Evolutionary conservation across 2,329 filamentous ascomycete species (phyloP).

Genomic region (Fusarium coicis): DNA sequence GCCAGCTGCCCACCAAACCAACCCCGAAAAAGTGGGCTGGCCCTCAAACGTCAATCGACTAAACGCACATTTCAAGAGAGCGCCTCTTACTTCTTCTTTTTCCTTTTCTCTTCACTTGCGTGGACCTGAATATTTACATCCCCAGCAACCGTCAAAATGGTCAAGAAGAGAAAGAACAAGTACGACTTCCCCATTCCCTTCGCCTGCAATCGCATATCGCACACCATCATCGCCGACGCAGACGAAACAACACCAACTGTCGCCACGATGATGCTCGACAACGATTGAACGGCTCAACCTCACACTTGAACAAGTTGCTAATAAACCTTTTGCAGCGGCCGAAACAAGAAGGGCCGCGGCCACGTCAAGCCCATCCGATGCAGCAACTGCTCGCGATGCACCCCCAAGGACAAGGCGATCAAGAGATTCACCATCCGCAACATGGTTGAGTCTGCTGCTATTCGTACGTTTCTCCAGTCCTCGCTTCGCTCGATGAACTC

Average conservation of each 20-base stretch:
- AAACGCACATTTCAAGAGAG: slow-evolving; percentile 49
- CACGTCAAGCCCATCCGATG: slow-evolving; percentile 98
- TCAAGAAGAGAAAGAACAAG: slow-evolving; percentile 80
- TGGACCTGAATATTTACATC: slow-evolving; percentile 49
- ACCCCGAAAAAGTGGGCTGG: slow-evolving; percentile 29
- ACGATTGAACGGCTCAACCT: slow-evolving; percentile 17
- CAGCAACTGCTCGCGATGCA: slow-evolving; percentile 82
- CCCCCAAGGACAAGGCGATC: slow-evolving; percentile 99
- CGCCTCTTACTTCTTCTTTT: slow-evolving; percentile 35
- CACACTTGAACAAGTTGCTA: slow-evolving; percentile 25
- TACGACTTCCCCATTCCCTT: slow-evolving; percentile 50
- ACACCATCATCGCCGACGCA: slow-evolving; percentile 32
- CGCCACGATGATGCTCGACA: slow-evolving; percentile 9
- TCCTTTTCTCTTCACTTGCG: slow-evolving; percentile 38
- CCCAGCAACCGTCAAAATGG: slow-evolving; percentile 71
- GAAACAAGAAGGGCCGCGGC: slow-evolving; percentile 99
- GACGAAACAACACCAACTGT: slow-evolving; percentile 18
- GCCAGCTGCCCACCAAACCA: slow-evolving; percentile 9
- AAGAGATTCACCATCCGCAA: slow-evolving; percentile 99
- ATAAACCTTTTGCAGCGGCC: slow-evolving; percentile 71
- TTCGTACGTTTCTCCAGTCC: slow-evolving; percentile 74
- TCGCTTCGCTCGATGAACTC: neutral
- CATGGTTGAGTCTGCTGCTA: slow-evolving; percentile 99
- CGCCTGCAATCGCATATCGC: slow-evolving; percentile 33
- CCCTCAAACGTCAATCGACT: slow-evolving; percentile 39